Conservation (phyloP, 257 asterid genomes). For the Lantana camara region DNA sequence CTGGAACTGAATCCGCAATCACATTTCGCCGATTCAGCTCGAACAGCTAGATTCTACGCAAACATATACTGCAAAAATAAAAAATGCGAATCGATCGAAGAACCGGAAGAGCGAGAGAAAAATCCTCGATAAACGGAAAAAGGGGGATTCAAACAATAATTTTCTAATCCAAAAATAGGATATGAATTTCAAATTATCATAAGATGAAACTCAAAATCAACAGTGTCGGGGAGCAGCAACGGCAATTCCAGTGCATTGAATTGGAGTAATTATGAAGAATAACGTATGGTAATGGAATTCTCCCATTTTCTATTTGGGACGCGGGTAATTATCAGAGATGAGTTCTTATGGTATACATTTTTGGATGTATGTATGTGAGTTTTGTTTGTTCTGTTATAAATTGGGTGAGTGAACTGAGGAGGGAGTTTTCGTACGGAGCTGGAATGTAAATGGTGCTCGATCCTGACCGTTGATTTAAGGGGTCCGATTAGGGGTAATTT, state of each 20-base stretch:
- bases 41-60: conserved; percentile 30
- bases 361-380: neutral
- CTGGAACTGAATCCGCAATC: neutral
- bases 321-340: conserved; percentile 6
- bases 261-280: conserved; percentile 16
- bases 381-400: conserved; percentile 5
- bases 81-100: no score
- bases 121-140: neutral
- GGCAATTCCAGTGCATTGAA: conserved; percentile 39
- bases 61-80: neutral
- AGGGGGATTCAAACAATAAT: neutral
- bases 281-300: conserved; percentile 16
- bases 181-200: neutral
- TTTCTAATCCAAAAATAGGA: neutral
- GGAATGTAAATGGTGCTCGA: conserved; percentile 20
- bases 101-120: neutral
- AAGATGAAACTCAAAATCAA: conserved; percentile 1
- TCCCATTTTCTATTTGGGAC: neutral
- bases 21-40: conserved; percentile 29
- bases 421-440: conserved; percentile 18
- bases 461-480: conserved; percentile 29
- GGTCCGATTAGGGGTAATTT: neutral
- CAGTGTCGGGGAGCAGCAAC: neutral
- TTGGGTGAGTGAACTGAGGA: neutral
- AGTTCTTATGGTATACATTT: neutral